phyloP scores from a whole-genome alignment of 805 yeast genomes.

The Barnettozyma siamensis region DNA sequence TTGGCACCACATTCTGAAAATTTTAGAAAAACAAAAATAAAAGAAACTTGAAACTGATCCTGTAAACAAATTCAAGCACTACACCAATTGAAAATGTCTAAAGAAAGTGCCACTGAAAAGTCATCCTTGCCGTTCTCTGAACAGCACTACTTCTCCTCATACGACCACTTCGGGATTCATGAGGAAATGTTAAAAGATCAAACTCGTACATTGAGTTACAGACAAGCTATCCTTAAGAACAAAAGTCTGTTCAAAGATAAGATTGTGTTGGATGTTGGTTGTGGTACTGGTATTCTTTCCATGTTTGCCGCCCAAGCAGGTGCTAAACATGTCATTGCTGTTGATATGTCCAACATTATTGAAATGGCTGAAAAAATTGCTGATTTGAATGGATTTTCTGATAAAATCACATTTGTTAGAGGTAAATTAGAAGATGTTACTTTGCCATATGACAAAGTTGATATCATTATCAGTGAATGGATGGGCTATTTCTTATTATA shows the following conservation, averaged over 20 bases:
- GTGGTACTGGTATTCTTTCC: constrained; percentile 96
- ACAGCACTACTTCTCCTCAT: constrained; percentile 91
- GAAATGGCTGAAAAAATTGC: constrained; percentile 93
- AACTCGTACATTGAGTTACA: constrained; percentile 84
- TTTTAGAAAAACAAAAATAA: constrained; percentile 7
- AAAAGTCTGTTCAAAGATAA: constrained; percentile 86
- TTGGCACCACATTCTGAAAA: constrained; percentile 1
- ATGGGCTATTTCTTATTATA: constrained; percentile 96
- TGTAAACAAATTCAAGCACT: background rate
- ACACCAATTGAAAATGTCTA: background rate
- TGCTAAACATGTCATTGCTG: constrained; percentile 95
- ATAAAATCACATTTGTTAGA: constrained; percentile 79
- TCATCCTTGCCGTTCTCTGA: constrained; percentile 61
- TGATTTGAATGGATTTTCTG: constrained; percentile 73
- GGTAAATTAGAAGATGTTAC: constrained; percentile 93
- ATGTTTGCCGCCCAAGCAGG: constrained; percentile 99
- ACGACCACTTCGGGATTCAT: constrained; percentile 96
- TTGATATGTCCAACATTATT: constrained; percentile 94
- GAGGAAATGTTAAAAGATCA: constrained; percentile 98
- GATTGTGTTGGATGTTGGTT: constrained; percentile 94
- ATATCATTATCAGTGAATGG: constrained; percentile 96
- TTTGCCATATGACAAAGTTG: constrained; percentile 83
- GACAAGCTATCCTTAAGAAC: constrained; percentile 89
- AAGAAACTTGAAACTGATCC: background rate
- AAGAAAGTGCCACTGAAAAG: constrained; percentile 64